Evolutionary conservation across 1,284 basidiomycete species (phyloP), one percentile per base, ranked within the genome.

Genomic region (Stygiomarasmius scandens): DNA sequence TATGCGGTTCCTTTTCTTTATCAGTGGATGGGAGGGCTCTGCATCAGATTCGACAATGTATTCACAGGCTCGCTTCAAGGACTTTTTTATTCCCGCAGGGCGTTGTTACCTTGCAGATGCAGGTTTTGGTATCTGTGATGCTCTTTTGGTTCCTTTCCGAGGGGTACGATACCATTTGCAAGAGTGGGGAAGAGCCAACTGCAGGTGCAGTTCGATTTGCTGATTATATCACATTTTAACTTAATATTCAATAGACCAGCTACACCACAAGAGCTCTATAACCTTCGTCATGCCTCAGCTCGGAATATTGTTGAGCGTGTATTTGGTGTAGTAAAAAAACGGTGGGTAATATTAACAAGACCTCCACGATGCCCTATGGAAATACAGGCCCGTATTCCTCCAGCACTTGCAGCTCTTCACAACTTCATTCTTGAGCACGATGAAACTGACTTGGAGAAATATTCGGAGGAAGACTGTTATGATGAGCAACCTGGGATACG

Each of bases 21-120:
- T 70, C 46, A 49, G 55, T 46, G 72, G 72, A 5, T 74, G 69
- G 67, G 72, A 74, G 54, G 73, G 72, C 24, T 66, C 62, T 57
- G 64, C 66, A 12, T 62, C 71, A 23, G 70, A 74, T 63, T 59
- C 64, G 16, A 19, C 48, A 0, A 56, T 72, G 0, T 71, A 61
- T 61, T 55, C 63, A 20, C 23, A 61, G 58, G 65, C 69, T 11
- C 63, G 60, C 11, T 2, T 61, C 0, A 48, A 29, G 2, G 69
- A 74, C 56, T 64, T 77, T 24, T 10, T 2, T 0, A 66, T 77
- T 52, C 72, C 73, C 1, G 25, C 29, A 0, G 65, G 68, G 8
- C 68, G 69, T 49, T 72, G 60, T 54, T 78, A 74, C 52, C 66
- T 78, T 29, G 74, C 69, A 14, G 73, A 77, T 72, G 75, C 74